Conservation (phyloP, 106 monocot species). For the Amphibolis antarctica region DNA sequence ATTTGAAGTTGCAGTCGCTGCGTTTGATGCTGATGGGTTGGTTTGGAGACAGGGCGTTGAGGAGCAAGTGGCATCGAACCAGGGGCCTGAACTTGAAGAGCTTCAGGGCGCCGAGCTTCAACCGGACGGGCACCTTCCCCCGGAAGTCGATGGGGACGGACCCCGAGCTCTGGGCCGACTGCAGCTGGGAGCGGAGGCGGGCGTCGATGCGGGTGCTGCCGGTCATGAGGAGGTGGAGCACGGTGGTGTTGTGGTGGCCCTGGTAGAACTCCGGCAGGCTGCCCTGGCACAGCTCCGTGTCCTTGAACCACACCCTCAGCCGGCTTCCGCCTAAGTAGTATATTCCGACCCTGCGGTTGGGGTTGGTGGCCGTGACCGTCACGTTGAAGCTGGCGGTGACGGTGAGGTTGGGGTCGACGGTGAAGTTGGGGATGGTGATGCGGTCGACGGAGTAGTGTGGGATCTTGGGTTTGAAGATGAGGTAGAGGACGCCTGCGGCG, state of each 20-base stretch:
- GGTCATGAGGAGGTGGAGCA: conserved; percentile 25
- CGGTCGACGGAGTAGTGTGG: conserved; percentile 13
- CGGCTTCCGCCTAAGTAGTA: conserved; percentile 61
- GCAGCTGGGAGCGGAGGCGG: conserved; percentile 18
- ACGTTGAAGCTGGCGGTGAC: conserved; percentile 9
- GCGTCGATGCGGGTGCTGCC: conserved; percentile 39
- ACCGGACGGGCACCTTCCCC: conserved; percentile 56
- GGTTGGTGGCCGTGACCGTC: conserved; percentile 33
- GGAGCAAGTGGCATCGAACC: conserved; percentile 49
- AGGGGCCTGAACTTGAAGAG: conserved; percentile 52
- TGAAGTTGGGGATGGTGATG: not conserved
- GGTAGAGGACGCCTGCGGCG: conserved; percentile 11
- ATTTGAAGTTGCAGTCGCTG: not conserved
- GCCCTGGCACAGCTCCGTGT: conserved; percentile 38
- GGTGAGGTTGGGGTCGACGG: not conserved
- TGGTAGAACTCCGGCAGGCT: conserved; percentile 86
- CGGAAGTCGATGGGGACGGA: conserved; percentile 46
- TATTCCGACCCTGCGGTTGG: conserved; percentile 77
- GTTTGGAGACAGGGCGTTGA: conserved; percentile 26
- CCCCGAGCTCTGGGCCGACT: conserved; percentile 45
- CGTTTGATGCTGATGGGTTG: not conserved
- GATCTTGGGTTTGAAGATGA: conserved; percentile 11
- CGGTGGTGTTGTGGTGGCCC: conserved; percentile 73
- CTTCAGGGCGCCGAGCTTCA: conserved; percentile 69
- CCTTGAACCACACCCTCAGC: conserved; percentile 46